Base-by-base conservation (phyloP, 2,329 filamentous ascomycete genomes). In the Aureobasidium sp. region DNA sequence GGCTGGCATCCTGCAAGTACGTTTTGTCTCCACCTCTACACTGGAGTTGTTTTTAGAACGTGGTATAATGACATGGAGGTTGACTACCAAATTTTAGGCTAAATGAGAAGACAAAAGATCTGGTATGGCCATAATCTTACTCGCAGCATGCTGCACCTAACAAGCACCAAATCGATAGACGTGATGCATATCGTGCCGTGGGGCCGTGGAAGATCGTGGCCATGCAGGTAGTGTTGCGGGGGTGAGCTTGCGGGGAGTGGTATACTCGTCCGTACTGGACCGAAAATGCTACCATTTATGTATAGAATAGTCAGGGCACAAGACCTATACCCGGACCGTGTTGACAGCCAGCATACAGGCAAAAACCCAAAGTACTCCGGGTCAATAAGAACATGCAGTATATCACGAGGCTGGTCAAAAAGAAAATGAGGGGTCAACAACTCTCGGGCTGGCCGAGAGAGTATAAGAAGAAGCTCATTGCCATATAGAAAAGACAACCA, bases 391-490 rank as follows among this genome's bases (percentile, higher is more conserved):
- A 0, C 45, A 41, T 59, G 55, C 44, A 49, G 44, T 25, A 29
- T 36, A 59, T 49, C 45, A 59, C 55, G 45, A 59, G 41, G 54
- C 41, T 50, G 32, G 55, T 50, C 55, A 50, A 13, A 11, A 44
- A 58, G 44, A 37, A 37, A 29, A 13, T 49, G 45, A 50, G 55
- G 55, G 55, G 44, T 34, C 16, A 14, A 48, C 36, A 39, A 13
- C 4, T 30, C 9, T 41, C 8, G 25, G n/a, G 36, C 7, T 54
- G 44, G 34, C 16, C 16, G 9, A 50, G 29, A 37, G 16, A 42
- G 42, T 50, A 59, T 49, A 59, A 59, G 25, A 27, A 21, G 47
- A 41, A 29, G 44, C 36, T n/a, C 9, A 13, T 44, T 32, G 45
- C 32, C 30, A n/a, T 21, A 21, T 10, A 14, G 32, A 49, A 30